Evolutionary conservation across 176 grass and related monocot species (phyloP).

Genomic region (Aegilops speltoides): DNA sequence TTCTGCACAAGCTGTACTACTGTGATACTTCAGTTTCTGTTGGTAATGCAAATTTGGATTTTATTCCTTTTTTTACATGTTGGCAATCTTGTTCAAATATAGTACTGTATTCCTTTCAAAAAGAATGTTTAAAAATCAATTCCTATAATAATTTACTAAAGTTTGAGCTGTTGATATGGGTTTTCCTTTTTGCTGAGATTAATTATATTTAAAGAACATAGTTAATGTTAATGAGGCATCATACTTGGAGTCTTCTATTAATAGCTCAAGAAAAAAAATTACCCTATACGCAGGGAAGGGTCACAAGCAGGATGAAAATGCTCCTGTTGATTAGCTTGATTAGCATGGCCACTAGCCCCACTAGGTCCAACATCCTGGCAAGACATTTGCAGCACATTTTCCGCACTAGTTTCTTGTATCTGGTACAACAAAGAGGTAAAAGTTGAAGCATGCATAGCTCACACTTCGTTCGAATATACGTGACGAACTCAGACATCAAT

Average conservation of each 20-base stretch:
- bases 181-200: too few species aligned
- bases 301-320: constrained; percentile 34
- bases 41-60: neutral
- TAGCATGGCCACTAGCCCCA: constrained; percentile 38
- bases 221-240: neutral
- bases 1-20: neutral
- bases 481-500: neutral
- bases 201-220: too few species aligned
- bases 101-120: neutral
- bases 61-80: neutral
- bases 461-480: neutral
- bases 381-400: constrained; percentile 40
- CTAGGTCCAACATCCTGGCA: constrained; percentile 39
- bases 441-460: neutral
- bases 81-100: neutral
- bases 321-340: constrained; percentile 38
- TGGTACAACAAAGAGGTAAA: constrained; percentile 32
- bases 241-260: neutral
- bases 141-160: neutral
- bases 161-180: neutral
- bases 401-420: constrained; percentile 47
- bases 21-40: neutral
- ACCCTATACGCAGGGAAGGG: constrained; percentile 59
- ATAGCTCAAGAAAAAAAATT: neutral
- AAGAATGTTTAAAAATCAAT: neutral